These are phyloP conservation scores for Rhododendron henanense DNA, from an alignment of 148 eudicot genomes.

Conservation along the genomic window DNA sequence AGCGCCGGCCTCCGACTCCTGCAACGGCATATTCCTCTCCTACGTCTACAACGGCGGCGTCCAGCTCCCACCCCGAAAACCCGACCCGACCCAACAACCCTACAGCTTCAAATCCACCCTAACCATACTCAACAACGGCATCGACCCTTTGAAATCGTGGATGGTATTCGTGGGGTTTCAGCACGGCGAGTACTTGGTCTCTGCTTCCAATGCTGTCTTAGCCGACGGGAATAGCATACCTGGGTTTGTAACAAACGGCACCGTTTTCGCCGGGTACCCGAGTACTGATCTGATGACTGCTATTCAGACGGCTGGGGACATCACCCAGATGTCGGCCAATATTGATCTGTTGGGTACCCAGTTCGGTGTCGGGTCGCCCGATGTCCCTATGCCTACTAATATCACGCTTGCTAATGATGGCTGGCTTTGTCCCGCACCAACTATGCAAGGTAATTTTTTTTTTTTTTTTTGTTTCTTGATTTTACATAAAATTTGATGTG, in stretches of 20 bases:
- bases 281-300: slow-evolving; percentile 37
- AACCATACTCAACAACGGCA: slow-evolving; percentile 45
- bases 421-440: slow-evolving; percentile 32
- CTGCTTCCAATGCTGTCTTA: slow-evolving; percentile 41
- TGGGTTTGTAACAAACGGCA: slow-evolving; percentile 44
- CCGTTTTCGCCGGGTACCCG: slow-evolving; percentile 53
- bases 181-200: slow-evolving; percentile 49
- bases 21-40: slow-evolving; percentile 33
- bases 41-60: slow-evolving; percentile 19
- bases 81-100: slow-evolving; percentile 32
- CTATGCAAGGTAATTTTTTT: slow-evolving; percentile 26
- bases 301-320: slow-evolving; percentile 27
- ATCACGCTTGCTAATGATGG: slow-evolving; percentile 43
- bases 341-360: slow-evolving; percentile 40
- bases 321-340: slow-evolving; percentile 35
- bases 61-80: slow-evolving; percentile 13
- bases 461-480: background rate
- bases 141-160: slow-evolving; percentile 52
- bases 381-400: slow-evolving; percentile 35
- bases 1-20: slow-evolving; percentile 24
- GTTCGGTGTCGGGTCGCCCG: slow-evolving; percentile 31
- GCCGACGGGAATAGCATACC: slow-evolving; percentile 51
- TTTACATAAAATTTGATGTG: background rate
- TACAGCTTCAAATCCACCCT: slow-evolving; percentile 57
- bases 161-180: slow-evolving; percentile 48